A percentile compares a stretch with the other conserved stretches of the same genome.
Evolutionary conservation across 192 early-diverging fungal species (phyloP).

Genomic region (Backusella luteola): DNA sequence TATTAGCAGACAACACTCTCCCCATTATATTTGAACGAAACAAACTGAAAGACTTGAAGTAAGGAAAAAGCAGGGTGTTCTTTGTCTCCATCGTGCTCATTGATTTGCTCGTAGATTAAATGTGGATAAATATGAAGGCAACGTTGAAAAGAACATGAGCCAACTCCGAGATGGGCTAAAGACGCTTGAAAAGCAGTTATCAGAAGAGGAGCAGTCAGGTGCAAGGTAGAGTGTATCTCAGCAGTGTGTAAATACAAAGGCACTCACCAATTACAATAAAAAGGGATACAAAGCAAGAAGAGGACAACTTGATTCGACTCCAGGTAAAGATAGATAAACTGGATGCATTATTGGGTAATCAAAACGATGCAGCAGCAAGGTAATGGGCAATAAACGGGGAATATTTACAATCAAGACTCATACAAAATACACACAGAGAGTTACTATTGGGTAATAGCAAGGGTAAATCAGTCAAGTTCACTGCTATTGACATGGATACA

Average conservation of each 20-base stretch:
- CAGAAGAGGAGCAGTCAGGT: slow-evolving; percentile 53
- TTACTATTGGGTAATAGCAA: slow-evolving; percentile 3
- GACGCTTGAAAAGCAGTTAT: slow-evolving; percentile 53
- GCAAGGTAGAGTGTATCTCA: slow-evolving; percentile 38
- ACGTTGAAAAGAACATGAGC: slow-evolving; percentile 50
- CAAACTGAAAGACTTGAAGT: slow-evolving; percentile 38
- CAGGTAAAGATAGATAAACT: slow-evolving; percentile 61
- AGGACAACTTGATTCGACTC: slow-evolving; percentile 61
- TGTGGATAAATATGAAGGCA: slow-evolving; percentile 48
- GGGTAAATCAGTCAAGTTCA: background rate
- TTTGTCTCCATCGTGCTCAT: background rate
- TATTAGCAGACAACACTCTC: slow-evolving; percentile 58
- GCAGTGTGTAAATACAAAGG: background rate
- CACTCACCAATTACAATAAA: slow-evolving; percentile 30
- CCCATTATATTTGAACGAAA: slow-evolving; percentile 56
- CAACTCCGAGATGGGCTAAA: slow-evolving; percentile 51
- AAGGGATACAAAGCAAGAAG: slow-evolving; percentile 50
- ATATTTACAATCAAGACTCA: too few species aligned
- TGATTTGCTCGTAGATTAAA: slow-evolving; percentile 32
- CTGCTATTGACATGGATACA: slow-evolving; percentile 33
- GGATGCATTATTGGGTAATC: slow-evolving; percentile 46
- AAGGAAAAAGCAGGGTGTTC: background rate
- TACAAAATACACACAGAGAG: background rate
- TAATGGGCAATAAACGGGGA: slow-evolving; percentile 2
- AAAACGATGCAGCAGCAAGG: slow-evolving; percentile 44